Evolutionary conservation across 768 basidiomycete species (phyloP), one percentile per base, ranked within the genome.

Genomic region (Rhizopogon vinicolor): DNA sequence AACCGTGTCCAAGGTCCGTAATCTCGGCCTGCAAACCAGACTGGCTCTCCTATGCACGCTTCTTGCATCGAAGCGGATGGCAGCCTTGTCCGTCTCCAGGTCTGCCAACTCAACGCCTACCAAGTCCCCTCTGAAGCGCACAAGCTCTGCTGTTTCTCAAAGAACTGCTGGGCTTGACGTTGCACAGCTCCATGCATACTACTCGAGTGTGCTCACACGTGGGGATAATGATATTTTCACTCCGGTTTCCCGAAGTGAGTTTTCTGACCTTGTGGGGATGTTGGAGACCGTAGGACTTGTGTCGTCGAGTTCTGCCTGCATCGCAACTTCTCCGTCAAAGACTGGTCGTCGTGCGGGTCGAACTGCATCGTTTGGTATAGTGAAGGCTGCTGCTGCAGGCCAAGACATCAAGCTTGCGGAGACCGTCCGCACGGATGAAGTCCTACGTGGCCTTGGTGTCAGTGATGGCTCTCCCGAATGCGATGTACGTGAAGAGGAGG

Each of bases 281-380:
- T 71, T 93, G 39, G 91, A 93, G 69, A 88, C 86, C 3, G 77
- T 81, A 7, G 91, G 91, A 2, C 73, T 90, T 7, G 70, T 87
- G 8, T 74, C 76, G 0, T 60, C 58, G n/a, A 61, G 48, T 59
- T 78, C 3, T 71, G 10, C 72, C 67, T 52, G 65, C 57, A 51
- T 65, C 51, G 57, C 62, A 44, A 59, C 69, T 19, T 72, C 78
- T 7, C 74, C 80, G 0, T 71, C 75, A 16, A 80, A 75, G 61
- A 75, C 79, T 29, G 75, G 75, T 57, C 81, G 78, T 44, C 78
- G 82, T 37, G 67, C 74, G 1, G 72, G 78, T 37, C 81, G 88
- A 18, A 75, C 84, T 3, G 63, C 76, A 3, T 89, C 87, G 1
- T 88, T 88, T 53, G 67, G 52, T 35, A 62, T 52, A 25, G 53